A percentile compares a stretch with the other conserved stretches of the same genome.
These are phyloP conservation scores for Trichoderma hamatum DNA, from an alignment of 2,329 filamentous ascomycete species.

Conservation along the genomic window DNA sequence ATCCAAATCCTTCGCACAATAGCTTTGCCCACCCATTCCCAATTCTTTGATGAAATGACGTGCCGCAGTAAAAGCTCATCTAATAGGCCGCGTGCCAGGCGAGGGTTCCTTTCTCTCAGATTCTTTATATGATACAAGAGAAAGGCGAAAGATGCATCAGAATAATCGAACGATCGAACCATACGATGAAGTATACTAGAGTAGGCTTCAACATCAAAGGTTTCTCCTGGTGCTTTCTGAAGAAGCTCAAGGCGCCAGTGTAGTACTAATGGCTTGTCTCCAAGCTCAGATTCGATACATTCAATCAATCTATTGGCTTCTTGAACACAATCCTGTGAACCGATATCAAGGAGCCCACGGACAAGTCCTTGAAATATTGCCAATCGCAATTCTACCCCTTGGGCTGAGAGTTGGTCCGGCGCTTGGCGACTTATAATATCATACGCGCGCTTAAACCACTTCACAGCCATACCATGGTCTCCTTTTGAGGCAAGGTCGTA, in stretches of 20 bases:
- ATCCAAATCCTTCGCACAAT: constrained; percentile 72
- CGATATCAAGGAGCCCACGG: constrained; percentile 54
- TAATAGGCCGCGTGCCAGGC: constrained; percentile 55
- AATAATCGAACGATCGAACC: constrained; percentile 61
- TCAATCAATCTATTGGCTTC: constrained; percentile 62
- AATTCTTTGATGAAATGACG: constrained; percentile 53
- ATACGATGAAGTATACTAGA: constrained; percentile 61
- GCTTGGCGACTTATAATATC: constrained; percentile 60
- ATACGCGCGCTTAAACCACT: constrained; percentile 74
- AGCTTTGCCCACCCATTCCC: constrained; percentile 68
- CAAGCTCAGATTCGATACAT: constrained; percentile 64
- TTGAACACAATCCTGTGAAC: constrained; percentile 47
- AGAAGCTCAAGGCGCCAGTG: constrained; percentile 71
- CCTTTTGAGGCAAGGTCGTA: constrained; percentile 56
- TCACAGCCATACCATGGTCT: constrained; percentile 59
- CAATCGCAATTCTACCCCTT: constrained; percentile 65
- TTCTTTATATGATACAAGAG: constrained; percentile 70
- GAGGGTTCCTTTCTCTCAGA: constrained; percentile 58
- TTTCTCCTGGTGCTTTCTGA: constrained; percentile 49
- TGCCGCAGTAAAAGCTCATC: constrained; percentile 65
- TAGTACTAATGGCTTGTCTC: constrained; percentile 65
- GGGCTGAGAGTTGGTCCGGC: constrained; percentile 58
- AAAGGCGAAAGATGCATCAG: constrained; percentile 65
- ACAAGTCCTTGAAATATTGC: constrained; percentile 68
- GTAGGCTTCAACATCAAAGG: constrained; percentile 54